Evolutionary conservation across 1,139 yeast species (phyloP).

Genomic region (Pneumocystis oryctolagi): DNA sequence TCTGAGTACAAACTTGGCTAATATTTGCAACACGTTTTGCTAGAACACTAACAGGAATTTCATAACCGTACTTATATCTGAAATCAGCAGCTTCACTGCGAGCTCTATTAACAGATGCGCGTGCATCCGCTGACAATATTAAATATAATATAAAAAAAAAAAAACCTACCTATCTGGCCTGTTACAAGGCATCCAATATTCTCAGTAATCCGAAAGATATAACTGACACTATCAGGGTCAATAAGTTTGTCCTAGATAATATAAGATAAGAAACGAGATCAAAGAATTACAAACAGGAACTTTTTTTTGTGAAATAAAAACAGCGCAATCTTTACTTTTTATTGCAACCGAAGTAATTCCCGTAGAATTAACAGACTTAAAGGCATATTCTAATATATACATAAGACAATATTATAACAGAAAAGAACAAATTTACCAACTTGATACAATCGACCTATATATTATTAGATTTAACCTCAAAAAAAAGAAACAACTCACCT

Average conservation of each 20-base stretch:
- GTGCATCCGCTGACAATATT: constrained; percentile 54
- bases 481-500: not conserved
- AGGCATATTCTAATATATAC: constrained; percentile 50
- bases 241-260: constrained; percentile 10
- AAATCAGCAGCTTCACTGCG: constrained; percentile 90
- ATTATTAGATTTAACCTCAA: not conserved
- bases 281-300: constrained; percentile 38
- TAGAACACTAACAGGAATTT: constrained; percentile 87
- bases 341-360: constrained; percentile 81
- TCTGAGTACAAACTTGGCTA: constrained; percentile 87
- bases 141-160: not conserved
- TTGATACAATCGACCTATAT: constrained; percentile 87
- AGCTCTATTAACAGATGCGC: constrained; percentile 80
- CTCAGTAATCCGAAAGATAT: constrained; percentile 10
- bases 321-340: constrained; percentile 79
- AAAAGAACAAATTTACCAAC: constrained; percentile 36
- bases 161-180: constrained; percentile 32
- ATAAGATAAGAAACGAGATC: not conserved
- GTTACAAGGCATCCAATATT: constrained; percentile 81
- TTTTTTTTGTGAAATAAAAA: constrained; percentile 82
- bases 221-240: constrained; percentile 9
- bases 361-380: constrained; percentile 88
- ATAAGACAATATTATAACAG: not conserved
- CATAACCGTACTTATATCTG: constrained; percentile 86
- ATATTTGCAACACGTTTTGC: constrained; percentile 92